Evolutionary conservation across 1,139 yeast genomes (phyloP), one percentile per base, ranked within the genome.

Genomic region (Saccharomyces hybrid): DNA sequence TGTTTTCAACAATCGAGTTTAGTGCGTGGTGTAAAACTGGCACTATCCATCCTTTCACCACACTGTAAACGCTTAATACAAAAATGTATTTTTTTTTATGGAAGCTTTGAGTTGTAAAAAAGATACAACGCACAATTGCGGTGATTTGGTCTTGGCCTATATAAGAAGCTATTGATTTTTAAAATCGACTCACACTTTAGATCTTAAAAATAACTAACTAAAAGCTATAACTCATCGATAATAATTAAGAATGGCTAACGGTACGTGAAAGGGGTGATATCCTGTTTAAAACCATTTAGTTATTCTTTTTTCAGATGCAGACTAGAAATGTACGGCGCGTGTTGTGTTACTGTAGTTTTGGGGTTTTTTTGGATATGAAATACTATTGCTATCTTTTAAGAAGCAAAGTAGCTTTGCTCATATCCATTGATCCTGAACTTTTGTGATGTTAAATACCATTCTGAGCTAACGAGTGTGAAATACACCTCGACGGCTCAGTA

Each of bases 231-330:
- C 54, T 50, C 42, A 49, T 46, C 49, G 47, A 55, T 55, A 59
- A 59, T 57, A 58, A 63, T 59, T 62, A 64, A 68, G 71, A 69
- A 69, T 69, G 72, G 70, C 72, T 69, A 67, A 65, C 65, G 72
- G 72, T 69, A 69, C 63, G 72, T 68, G 50, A 51, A 60, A 65
- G 71, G 72, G 72, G 72, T 69, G 72, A 66, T 68, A 60, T 68
- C 72, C 72, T 66, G 70, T 66, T 62, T 64, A 68, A 68, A 68
- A 66, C 72, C 71, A 64, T 61, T 63, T 66, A 67, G 70, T 67
- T 66, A 60, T 66, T 67, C 70, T 63, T 62, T 57, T 41, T 26
- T 42, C 53, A 48, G 26, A 25, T 23, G 50, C 26, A 23, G 26
- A 38, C 42, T 38, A 38, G 19, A 3, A 38, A 8, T 38, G 42